These are phyloP conservation scores for Helminthosporium solani DNA, from an alignment of 2,329 filamentous ascomycete species.

Conservation along the genomic window DNA sequence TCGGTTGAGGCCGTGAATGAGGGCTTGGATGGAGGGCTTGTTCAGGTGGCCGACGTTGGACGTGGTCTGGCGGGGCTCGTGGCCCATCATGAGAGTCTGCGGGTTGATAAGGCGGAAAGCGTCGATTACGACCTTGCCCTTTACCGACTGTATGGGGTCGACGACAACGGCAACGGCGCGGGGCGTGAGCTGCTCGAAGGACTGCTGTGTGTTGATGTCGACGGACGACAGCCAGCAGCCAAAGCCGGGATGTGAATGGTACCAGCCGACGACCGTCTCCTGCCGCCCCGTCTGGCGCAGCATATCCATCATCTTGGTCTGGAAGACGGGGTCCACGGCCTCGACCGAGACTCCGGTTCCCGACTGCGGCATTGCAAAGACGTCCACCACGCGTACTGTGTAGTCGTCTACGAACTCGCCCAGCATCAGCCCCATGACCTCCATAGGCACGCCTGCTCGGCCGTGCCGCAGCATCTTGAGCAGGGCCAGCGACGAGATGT, in stretches of 20 bases:
- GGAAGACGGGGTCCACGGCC: slow-evolving; percentile 96
- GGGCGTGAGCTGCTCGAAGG: slow-evolving; percentile 97
- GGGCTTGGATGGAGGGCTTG: slow-evolving; percentile 98
- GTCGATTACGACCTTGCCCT: slow-evolving; percentile 99
- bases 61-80: slow-evolving; percentile 95
- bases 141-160: slow-evolving; percentile 98
- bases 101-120: slow-evolving; percentile 98
- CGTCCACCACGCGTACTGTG: slow-evolving; percentile 95
- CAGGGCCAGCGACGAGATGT: slow-evolving; percentile 95
- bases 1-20: slow-evolving; percentile 95
- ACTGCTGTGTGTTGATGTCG: slow-evolving; percentile 99
- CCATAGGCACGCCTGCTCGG: slow-evolving; percentile 96
- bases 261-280: slow-evolving; percentile 98
- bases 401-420: slow-evolving; percentile 99
- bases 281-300: slow-evolving; percentile 94
- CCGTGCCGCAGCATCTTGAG: slow-evolving; percentile 99
- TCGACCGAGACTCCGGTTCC: slow-evolving; percentile 98
- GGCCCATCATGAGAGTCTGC: slow-evolving; percentile 94
- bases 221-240: slow-evolving; percentile 99
- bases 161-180: slow-evolving; percentile 97
- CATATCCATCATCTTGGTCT: slow-evolving; percentile 99
- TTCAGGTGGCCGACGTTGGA: slow-evolving; percentile 97
- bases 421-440: slow-evolving; percentile 99
- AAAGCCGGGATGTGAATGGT: slow-evolving; percentile 98
- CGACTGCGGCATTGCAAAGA: slow-evolving; percentile 99